Percentiles rank a stretch among this genome's conserved stretches.
Conservation (phyloP, 2,329 filamentous ascomycete genomes). For the Whalleya microplaca region DNA sequence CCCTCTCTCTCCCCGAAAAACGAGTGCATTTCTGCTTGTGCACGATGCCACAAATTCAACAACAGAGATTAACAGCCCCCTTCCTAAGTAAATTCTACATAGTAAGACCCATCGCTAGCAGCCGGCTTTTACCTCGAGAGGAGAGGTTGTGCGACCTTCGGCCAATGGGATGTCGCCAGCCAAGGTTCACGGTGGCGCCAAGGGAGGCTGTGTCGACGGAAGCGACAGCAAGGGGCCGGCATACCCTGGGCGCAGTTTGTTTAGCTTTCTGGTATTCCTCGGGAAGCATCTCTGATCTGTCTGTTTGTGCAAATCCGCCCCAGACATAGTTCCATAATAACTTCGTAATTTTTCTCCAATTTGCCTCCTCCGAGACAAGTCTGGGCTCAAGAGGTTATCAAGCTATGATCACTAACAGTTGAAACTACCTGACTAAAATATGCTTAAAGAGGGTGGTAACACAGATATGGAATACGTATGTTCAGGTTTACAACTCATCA, state of each 20-base stretch:
- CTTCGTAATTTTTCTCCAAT: neutral
- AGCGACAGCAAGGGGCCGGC: neutral
- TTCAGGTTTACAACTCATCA: too few species aligned
- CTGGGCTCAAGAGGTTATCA: neutral
- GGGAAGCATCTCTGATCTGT: neutral
- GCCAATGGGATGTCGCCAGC: constrained; percentile 20
- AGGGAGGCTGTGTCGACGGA: constrained; percentile 30
- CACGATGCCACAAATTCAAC: neutral
- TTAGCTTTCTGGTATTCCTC: neutral
- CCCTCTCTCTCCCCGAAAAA: neutral
- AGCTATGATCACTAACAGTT: neutral
- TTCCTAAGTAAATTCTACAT: constrained; percentile 6
- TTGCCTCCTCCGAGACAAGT: neutral
- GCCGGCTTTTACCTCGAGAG: constrained; percentile 25
- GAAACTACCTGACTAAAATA: too few species aligned
- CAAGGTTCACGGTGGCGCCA: constrained; percentile 21
- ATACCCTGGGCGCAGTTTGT: constrained; percentile 8
- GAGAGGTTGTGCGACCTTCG: constrained; percentile 13
- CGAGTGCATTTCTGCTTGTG: neutral
- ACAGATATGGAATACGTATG: too few species aligned
- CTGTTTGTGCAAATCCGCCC: too few species aligned
- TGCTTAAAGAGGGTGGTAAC: too few species aligned
- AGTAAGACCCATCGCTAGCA: constrained; percentile 9
- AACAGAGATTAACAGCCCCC: neutral
- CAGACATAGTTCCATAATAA: neutral